Conservation (phyloP, 805 yeast genomes). For the Schwanniomyces sp. region DNA sequence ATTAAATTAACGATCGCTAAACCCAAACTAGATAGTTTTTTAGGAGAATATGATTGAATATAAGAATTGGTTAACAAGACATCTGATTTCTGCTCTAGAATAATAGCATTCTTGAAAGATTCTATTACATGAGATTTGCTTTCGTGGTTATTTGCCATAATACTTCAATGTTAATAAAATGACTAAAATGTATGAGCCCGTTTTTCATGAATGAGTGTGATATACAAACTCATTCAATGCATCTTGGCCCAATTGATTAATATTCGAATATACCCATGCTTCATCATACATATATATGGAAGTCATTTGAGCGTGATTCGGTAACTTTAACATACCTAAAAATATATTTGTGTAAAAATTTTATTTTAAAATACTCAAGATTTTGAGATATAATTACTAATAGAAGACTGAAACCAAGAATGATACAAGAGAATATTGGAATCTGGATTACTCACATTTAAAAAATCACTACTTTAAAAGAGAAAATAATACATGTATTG, state of each 20-base stretch:
- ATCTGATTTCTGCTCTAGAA: conserved; percentile 38
- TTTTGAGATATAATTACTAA: neutral
- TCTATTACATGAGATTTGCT: conserved; percentile 1
- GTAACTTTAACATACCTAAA: conserved; percentile 6
- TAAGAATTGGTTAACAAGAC: conserved; percentile 30
- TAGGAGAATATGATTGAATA: conserved; percentile 48
- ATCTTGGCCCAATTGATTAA: conserved; percentile 20
- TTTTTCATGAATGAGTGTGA: conserved; percentile 25
- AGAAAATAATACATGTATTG: no score
- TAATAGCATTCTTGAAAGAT: conserved; percentile 31
- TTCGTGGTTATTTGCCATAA: conserved; percentile 3
- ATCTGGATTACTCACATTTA: no score
- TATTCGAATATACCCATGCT: conserved; percentile 16
- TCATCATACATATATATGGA: neutral
- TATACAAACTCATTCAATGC: conserved; percentile 17
- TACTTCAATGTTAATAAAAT: neutral
- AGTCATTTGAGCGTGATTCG: neutral
- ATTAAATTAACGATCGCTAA: conserved; percentile 70
- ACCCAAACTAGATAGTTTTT: conserved; percentile 67
- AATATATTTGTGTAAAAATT: neutral
- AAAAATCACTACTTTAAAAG: no score
- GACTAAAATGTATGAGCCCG: conserved; percentile 19
- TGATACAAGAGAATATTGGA: no score
- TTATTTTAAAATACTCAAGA: neutral
- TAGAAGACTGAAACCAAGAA: no score